Conservation (phyloP, 345 rosid species). For the Punica granatum region DNA sequence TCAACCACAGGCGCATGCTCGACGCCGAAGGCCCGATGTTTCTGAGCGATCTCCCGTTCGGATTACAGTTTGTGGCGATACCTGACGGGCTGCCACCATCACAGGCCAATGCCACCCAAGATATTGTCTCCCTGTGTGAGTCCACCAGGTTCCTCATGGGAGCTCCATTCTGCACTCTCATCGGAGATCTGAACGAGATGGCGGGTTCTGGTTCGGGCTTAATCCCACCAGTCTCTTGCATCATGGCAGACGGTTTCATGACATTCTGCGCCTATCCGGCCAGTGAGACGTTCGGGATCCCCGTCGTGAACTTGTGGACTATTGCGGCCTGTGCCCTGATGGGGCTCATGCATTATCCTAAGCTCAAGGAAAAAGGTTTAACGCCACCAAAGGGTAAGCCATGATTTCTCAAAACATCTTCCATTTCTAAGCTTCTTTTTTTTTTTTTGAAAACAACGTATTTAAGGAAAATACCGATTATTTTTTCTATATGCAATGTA, state of each 20-base stretch:
- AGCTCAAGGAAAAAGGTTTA: slow-evolving; percentile 9
- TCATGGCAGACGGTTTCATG: not conserved
- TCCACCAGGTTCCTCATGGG: slow-evolving; percentile 2
- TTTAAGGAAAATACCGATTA: too few species aligned
- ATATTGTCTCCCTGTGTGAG: slow-evolving; percentile 1
- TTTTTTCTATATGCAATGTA: too few species aligned
- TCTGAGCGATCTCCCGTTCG: not conserved
- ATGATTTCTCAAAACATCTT: too few species aligned
- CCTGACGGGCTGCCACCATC: slow-evolving; percentile 14
- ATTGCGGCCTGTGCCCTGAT: not conserved
- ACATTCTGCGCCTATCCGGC: slow-evolving; percentile 6
- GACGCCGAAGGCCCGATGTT: slow-evolving; percentile 3
- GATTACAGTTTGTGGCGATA: slow-evolving; percentile 11
- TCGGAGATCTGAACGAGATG: not conserved
- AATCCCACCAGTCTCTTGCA: slow-evolving; percentile 10
- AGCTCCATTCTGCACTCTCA: slow-evolving; percentile 11
- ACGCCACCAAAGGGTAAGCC: slow-evolving; percentile 13
- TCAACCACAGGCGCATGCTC: slow-evolving; percentile 16
- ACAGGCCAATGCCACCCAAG: not conserved
- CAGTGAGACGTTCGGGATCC: slow-evolving; percentile 1
- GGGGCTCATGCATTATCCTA: not conserved
- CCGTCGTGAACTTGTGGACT: slow-evolving; percentile 1
- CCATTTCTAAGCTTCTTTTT: too few species aligned
- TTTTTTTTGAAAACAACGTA: too few species aligned
- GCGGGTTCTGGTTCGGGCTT: not conserved